Evolutionary conservation across 805 yeast species (phyloP).

Genomic region (Ogataea nonfermentans): DNA sequence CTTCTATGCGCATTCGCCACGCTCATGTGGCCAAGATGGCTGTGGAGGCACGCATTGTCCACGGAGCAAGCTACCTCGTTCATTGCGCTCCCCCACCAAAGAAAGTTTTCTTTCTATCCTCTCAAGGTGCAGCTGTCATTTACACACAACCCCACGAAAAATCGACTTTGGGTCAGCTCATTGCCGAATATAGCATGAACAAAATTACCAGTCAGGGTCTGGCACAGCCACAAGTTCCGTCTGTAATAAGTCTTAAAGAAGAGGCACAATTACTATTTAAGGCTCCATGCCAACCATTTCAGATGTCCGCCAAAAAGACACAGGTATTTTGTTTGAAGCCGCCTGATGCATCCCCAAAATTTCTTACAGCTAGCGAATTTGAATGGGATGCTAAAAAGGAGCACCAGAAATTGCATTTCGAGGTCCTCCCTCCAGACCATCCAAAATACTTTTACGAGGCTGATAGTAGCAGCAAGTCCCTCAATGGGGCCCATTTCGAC

Average conservation of each 20-base stretch:
- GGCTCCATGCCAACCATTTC: not conserved
- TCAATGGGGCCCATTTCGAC: slow-evolving; percentile 43
- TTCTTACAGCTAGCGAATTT: slow-evolving; percentile 11
- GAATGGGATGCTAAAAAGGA: slow-evolving; percentile 6
- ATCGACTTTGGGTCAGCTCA: slow-evolving; percentile 7
- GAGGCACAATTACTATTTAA: slow-evolving; percentile 2
- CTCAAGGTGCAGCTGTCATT: slow-evolving; percentile 18
- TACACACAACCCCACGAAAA: slow-evolving; percentile 4
- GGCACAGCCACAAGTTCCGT: slow-evolving; percentile 6
- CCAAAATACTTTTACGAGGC: slow-evolving; percentile 46
- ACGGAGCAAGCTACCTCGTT: slow-evolving; percentile 37
- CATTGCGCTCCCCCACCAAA: slow-evolving; percentile 34
- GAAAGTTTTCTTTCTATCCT: slow-evolving; percentile 32
- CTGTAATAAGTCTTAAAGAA: slow-evolving; percentile 1
- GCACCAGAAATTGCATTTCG: not conserved
- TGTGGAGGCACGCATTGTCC: slow-evolving; percentile 31
- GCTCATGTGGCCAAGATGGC: slow-evolving; percentile 27
- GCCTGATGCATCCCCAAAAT: slow-evolving; percentile 2
- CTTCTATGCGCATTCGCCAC: slow-evolving; percentile 27
- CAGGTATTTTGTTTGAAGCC: not conserved
- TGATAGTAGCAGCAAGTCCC: slow-evolving; percentile 25
- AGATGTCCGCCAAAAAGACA: not conserved
- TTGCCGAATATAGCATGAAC: slow-evolving; percentile 13
- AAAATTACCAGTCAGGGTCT: slow-evolving; percentile 3
- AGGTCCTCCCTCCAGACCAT: slow-evolving; percentile 1